phyloP scores from a whole-genome alignment of 192 early-diverging fungal genomes.

The Physocladia obscura region DNA sequence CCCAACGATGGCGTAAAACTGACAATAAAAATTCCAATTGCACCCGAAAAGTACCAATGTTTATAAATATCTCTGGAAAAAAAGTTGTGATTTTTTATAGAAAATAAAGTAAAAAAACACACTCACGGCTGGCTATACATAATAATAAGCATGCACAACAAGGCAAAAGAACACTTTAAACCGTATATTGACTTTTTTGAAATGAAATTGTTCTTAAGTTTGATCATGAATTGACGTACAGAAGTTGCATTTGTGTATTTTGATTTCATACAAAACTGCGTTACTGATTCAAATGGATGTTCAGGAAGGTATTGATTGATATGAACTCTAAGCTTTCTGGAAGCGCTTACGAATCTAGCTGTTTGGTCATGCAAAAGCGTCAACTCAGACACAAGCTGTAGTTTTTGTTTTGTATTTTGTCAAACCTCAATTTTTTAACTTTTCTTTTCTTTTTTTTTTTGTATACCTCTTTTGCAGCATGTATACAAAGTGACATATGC shows the following conservation, averaged over 20 bases:
- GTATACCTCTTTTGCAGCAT: slow-evolving; percentile 1
- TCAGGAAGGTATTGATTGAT: not conserved
- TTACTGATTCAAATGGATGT: not conserved
- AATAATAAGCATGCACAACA: slow-evolving; percentile 13
- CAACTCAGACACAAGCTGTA: not conserved
- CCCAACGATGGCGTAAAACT: slow-evolving; percentile 20
- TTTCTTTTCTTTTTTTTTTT: not conserved
- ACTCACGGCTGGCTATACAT: slow-evolving; percentile 21
- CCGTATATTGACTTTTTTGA: slow-evolving; percentile 13
- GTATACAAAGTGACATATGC: slow-evolving; percentile 10
- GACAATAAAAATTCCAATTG: slow-evolving; percentile 3
- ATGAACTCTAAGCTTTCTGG: not conserved
- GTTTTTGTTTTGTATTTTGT: not conserved
- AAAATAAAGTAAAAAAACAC: not conserved
- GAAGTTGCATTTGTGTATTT: not conserved
- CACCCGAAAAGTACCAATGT: slow-evolving; percentile 5
- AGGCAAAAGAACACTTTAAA: slow-evolving; percentile 15
- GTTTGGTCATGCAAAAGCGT: not conserved
- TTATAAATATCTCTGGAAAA: slow-evolving; percentile 5
- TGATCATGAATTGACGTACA: not conserved
- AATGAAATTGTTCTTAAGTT: not conserved
- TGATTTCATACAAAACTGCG: not conserved
- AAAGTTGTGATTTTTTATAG: not conserved
- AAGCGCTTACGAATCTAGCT: not conserved
- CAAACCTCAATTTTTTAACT: not conserved